phyloP scores from a whole-genome alignment of 768 basidiomycete species.

The Dendrothele bispora region DNA sequence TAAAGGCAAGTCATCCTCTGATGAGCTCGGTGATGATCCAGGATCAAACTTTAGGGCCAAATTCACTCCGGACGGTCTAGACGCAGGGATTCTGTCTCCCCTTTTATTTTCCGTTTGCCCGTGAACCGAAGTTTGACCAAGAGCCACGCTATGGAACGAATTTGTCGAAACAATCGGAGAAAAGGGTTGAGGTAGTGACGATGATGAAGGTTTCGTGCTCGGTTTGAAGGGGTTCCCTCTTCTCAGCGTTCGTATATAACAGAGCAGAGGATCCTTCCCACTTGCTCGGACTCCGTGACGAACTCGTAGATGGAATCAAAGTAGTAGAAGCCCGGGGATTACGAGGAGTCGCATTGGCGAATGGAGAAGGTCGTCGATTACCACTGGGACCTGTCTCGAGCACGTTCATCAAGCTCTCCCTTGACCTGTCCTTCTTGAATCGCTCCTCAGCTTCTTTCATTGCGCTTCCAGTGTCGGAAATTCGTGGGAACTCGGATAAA shows the following conservation, averaged over 20 bases:
- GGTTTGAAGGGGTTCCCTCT: too few relatives aligned
- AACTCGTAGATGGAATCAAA: slow-evolving; percentile 8
- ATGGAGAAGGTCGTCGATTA: slow-evolving; percentile 29
- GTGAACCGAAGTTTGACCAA: too few relatives aligned
- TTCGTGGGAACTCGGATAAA: slow-evolving; percentile 73
- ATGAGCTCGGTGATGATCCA: too few relatives aligned
- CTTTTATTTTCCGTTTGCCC: too few relatives aligned
- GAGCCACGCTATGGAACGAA: slow-evolving; percentile 48
- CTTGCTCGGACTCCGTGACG: too few relatives aligned
- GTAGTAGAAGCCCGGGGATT: slow-evolving; percentile 15
- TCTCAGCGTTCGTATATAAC: too few relatives aligned
- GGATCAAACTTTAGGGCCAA: too few relatives aligned
- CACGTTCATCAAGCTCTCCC: slow-evolving; percentile 68
- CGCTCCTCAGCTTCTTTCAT: slow-evolving; percentile 69
- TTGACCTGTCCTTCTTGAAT: too few relatives aligned
- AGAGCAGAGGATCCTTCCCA: too few relatives aligned
- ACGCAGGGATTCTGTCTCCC: too few relatives aligned
- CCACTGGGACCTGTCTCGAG: slow-evolving; percentile 50
- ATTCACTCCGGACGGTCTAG: too few relatives aligned
- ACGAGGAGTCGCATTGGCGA: slow-evolving; percentile 17
- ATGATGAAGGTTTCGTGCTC: slow-evolving; percentile 13
- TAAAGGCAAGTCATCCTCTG: too few relatives aligned
- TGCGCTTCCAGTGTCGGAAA: slow-evolving; percentile 67
- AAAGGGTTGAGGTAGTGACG: slow-evolving; percentile 17
- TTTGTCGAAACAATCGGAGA: slow-evolving; percentile 42